A percentile compares a stretch with the other conserved stretches of the same genome.
Evolutionary conservation across 208 protist species (phyloP).

Genomic region (Vickermania ingenoplastis): DNA sequence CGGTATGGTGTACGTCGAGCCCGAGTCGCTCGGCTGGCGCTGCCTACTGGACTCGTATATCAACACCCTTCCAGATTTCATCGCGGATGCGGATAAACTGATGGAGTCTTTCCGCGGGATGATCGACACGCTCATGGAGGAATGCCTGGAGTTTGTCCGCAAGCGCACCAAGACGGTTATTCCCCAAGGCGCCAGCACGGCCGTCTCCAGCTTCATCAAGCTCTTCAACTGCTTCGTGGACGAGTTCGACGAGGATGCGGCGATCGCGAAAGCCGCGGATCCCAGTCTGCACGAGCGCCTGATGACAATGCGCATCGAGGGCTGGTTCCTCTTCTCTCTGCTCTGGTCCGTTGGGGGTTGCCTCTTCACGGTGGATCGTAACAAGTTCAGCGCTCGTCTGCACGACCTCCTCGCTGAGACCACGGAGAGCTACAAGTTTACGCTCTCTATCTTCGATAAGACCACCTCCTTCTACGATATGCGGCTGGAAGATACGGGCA

Average conservation of each 20-base stretch:
- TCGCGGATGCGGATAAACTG: slow-evolving; percentile 29
- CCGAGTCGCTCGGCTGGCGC: slow-evolving; percentile 89
- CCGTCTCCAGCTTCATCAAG: slow-evolving; percentile 76
- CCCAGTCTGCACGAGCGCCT: slow-evolving; percentile 21
- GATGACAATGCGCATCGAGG: slow-evolving; percentile 73
- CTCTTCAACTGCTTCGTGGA: slow-evolving; percentile 62
- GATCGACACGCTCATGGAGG: slow-evolving; percentile 57
- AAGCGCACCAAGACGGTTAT: slow-evolving; percentile 69
- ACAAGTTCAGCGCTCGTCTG: slow-evolving; percentile 72
- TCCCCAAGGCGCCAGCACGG: slow-evolving; percentile 56
- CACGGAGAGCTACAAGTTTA: slow-evolving; percentile 50
- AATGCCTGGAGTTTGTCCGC: slow-evolving; percentile 75
- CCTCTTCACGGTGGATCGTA: slow-evolving; percentile 68
- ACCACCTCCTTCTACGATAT: slow-evolving; percentile 83
- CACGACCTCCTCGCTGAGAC: slow-evolving; percentile 39
- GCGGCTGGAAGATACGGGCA: slow-evolving; percentile 42
- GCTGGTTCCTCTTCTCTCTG: slow-evolving; percentile 90
- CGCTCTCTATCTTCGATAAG: slow-evolving; percentile 58
- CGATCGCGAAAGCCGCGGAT: slow-evolving; percentile 5
- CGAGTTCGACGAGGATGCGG: slow-evolving; percentile 33
- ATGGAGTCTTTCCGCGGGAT: slow-evolving; percentile 29
- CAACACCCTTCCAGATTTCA: slow-evolving; percentile 50
- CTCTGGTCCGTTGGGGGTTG: slow-evolving; percentile 91
- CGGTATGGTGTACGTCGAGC: slow-evolving; percentile 98
- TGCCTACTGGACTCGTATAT: slow-evolving; percentile 86